A percentile compares a stretch with the other conserved stretches of the same genome.
These are phyloP conservation scores for Hypoxylon lienhwacheense DNA, from an alignment of 495 filamentous ascomycete genomes.

Conservation along the genomic window DNA sequence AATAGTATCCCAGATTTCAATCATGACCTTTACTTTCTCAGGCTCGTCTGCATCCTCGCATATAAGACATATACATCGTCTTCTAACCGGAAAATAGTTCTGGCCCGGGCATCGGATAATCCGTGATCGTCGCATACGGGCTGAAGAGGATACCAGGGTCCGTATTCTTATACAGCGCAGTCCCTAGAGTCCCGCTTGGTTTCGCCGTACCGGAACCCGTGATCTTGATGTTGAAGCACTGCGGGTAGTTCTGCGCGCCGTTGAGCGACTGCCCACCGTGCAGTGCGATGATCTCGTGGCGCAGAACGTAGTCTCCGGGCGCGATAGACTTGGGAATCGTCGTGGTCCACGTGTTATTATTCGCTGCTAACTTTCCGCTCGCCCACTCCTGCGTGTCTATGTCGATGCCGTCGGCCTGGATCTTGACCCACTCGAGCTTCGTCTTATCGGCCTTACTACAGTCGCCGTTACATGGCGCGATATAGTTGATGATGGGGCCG, in stretches of 20 bases:
- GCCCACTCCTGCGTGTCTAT: conserved; percentile 32
- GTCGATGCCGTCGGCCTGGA: conserved; percentile 41
- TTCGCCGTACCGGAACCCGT: conserved; percentile 60
- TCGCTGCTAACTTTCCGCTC: conserved; percentile 43
- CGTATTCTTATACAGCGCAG: conserved; percentile 55
- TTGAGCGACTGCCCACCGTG: conserved; percentile 55
- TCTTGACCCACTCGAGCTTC: conserved; percentile 48
- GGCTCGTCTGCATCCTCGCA: no score
- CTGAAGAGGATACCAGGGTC: conserved; percentile 60
- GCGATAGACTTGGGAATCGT: conserved; percentile 61
- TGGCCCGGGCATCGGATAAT: conserved; percentile 40
- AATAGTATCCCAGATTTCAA: no score
- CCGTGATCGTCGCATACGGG: conserved; percentile 53
- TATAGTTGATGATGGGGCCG: conserved; percentile 42
- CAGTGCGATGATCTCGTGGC: conserved; percentile 69
- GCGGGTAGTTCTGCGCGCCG: conserved; percentile 69
- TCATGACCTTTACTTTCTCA: no score
- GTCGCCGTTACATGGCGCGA: conserved; percentile 41
- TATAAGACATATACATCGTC: neutral
- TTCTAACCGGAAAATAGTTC: conserved; percentile 31
- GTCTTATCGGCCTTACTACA: conserved; percentile 41
- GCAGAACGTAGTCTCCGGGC: conserved; percentile 66
- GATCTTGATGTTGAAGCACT: conserved; percentile 68
- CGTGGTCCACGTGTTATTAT: conserved; percentile 64
- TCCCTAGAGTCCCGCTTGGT: conserved; percentile 57